Conservation (phyloP, 1,284 basidiomycete species). For the Neolentinus lepideus region DNA sequence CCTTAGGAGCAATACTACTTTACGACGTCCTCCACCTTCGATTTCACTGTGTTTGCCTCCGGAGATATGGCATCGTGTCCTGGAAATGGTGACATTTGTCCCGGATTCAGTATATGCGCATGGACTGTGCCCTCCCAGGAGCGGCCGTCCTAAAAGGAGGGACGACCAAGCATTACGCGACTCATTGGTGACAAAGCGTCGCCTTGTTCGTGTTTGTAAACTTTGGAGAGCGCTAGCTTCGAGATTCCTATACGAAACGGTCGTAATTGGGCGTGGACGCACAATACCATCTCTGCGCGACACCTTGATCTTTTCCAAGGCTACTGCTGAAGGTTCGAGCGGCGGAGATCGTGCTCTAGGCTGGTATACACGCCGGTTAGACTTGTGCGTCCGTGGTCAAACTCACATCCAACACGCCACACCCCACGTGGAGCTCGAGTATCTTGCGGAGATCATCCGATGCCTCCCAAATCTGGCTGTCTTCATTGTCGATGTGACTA, state of each 20-base stretch:
- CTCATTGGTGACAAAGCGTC: constrained; percentile 23
- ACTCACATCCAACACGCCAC: neutral
- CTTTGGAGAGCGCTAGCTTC: constrained; percentile 27
- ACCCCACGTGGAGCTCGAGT: neutral
- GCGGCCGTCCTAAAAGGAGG: constrained; percentile 4
- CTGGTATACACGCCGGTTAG: neutral
- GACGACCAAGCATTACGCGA: constrained; percentile 7
- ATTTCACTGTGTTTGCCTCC: constrained; percentile 19
- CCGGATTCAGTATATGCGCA: constrained; percentile 19
- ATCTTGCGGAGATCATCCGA: constrained; percentile 1
- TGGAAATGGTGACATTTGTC: constrained; percentile 23
- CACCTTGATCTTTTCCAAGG: neutral
- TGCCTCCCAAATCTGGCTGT: constrained; percentile 1
- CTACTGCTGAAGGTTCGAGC: neutral
- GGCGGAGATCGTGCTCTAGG: neutral
- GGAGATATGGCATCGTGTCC: constrained; percentile 28
- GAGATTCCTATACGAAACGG: constrained; percentile 20
- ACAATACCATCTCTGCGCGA: neutral
- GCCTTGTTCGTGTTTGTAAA: constrained; percentile 30
- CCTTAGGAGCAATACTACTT: neutral
- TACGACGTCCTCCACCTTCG: neutral
- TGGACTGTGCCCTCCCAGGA: constrained; percentile 9
- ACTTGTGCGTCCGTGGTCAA: neutral
- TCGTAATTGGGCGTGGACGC: neutral
- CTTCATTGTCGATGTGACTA: neutral